Conservation (phyloP, 208 protist species). For the Lotmaria passim region DNA sequence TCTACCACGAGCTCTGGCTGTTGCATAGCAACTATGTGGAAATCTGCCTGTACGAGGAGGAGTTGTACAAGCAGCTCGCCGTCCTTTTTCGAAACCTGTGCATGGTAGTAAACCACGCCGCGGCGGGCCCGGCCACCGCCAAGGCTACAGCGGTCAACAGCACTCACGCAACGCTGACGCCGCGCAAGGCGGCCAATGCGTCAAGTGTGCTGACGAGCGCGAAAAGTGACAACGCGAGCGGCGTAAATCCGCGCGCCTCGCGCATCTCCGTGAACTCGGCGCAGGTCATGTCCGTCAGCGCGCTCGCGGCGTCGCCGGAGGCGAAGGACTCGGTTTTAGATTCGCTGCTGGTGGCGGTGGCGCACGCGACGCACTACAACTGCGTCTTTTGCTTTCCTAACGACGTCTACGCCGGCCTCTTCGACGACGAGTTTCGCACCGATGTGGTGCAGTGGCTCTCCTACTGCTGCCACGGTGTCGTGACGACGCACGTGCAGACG, state of each 20-base stretch:
- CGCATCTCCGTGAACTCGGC: constrained; percentile 30
- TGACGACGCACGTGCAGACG: constrained; percentile 64
- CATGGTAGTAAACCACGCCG: constrained; percentile 13
- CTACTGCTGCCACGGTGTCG: constrained; percentile 80
- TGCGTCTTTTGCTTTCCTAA: constrained; percentile 82
- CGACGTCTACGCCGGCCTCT: constrained; percentile 72
- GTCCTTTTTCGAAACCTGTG: constrained; percentile 22
- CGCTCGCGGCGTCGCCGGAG: constrained; percentile 36
- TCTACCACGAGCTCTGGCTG: constrained; percentile 35
- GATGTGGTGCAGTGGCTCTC: constrained; percentile 76
- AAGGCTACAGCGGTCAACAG: neutral
- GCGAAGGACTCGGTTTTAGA: constrained; percentile 70
- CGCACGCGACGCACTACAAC: constrained; percentile 65
- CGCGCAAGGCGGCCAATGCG: neutral
- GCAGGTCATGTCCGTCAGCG: constrained; percentile 47
- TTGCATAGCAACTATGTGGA: constrained; percentile 36
- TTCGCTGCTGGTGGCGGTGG: constrained; percentile 50
- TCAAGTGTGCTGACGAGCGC: neutral
- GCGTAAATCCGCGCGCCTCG: neutral
- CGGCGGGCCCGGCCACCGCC: neutral
- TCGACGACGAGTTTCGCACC: constrained; percentile 67
- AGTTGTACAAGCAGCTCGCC: constrained; percentile 30
- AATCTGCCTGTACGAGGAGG: constrained; percentile 27
- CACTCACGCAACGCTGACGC: neutral
- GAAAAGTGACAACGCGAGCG: neutral